Conservation (phyloP, 345 rosid genomes). For the Linum tenue region DNA sequence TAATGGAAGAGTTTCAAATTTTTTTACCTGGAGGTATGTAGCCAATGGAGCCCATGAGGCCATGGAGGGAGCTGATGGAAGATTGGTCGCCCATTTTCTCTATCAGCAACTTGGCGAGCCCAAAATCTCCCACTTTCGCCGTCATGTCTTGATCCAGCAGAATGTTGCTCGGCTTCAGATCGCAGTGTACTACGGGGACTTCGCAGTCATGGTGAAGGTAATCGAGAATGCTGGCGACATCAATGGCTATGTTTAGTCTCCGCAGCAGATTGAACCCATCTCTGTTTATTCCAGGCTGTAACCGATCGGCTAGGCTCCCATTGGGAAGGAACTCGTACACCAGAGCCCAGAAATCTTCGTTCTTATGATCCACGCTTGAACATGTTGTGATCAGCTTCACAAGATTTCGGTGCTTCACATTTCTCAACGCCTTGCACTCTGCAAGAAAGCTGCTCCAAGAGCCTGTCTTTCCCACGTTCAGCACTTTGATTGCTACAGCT, state of each 20-base stretch:
- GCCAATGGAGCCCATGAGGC: conserved; percentile 40
- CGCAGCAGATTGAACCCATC: conserved; percentile 27
- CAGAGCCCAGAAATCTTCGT: conserved; percentile 41
- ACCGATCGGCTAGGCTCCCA: conserved; percentile 46
- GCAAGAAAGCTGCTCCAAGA: conserved; percentile 36
- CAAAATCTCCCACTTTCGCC: conserved; percentile 50
- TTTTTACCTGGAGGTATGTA: conserved; percentile 46
- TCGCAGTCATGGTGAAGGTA: conserved; percentile 45
- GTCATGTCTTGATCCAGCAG: conserved; percentile 37
- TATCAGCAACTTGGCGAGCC: conserved; percentile 33
- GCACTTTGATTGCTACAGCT: conserved; percentile 34
- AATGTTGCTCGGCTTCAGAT: conserved; percentile 34
- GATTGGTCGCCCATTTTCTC: conserved; percentile 12
- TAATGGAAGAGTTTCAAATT: not conserved
- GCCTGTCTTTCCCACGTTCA: conserved; percentile 26
- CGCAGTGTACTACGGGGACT: conserved; percentile 48
- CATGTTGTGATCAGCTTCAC: conserved; percentile 46
- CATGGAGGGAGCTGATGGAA: conserved; percentile 30
- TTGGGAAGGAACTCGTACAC: conserved; percentile 39
- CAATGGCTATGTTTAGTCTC: conserved; percentile 39
- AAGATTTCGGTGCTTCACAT: conserved; percentile 42
- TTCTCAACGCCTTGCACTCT: conserved; percentile 42
- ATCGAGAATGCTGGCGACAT: conserved; percentile 35
- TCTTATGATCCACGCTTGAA: conserved; percentile 33
- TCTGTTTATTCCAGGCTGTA: conserved; percentile 23